phyloP scores from a whole-genome alignment of 768 basidiomycete species.

The Agrocybe chaxingu region DNA sequence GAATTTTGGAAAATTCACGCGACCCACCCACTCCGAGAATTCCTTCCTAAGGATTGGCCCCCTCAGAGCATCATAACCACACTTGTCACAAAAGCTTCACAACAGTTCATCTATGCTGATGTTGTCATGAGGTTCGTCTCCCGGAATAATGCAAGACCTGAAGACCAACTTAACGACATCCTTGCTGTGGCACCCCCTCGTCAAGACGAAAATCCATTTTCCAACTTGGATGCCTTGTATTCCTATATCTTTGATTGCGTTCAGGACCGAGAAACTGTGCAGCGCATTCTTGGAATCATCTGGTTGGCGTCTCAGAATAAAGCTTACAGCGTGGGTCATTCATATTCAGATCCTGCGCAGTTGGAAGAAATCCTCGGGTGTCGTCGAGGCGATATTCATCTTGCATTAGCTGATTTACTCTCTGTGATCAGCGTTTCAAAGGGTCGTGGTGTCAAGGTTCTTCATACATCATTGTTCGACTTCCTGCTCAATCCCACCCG shows the following conservation, averaged over 20 bases:
- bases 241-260: slow-evolving; percentile 4
- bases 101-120: slow-evolving; percentile 16
- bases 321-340: too few relatives aligned
- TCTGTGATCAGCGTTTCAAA: too few relatives aligned
- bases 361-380: too few relatives aligned
- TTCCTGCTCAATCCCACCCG: too few relatives aligned
- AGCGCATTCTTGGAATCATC: too few relatives aligned
- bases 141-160: slow-evolving; percentile 1
- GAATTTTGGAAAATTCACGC: slow-evolving; percentile 10
- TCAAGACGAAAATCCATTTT: slow-evolving; percentile 6
- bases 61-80: neutral
- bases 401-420: too few relatives aligned
- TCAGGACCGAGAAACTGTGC: neutral
- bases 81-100: slow-evolving; percentile 12
- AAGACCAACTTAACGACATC: slow-evolving; percentile 7
- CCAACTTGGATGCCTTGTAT: slow-evolving; percentile 9
- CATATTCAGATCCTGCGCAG: too few relatives aligned
- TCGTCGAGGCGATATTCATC: too few relatives aligned
- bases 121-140: slow-evolving; percentile 11
- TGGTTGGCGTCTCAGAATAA: too few relatives aligned
- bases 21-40: slow-evolving; percentile 5
- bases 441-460: too few relatives aligned
- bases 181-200: slow-evolving; percentile 2
- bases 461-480: too few relatives aligned
- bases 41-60: slow-evolving; percentile 4